Conservation (phyloP, 225 moss, liverwort and hornwort genomes). For the Neckera pumila region DNA sequence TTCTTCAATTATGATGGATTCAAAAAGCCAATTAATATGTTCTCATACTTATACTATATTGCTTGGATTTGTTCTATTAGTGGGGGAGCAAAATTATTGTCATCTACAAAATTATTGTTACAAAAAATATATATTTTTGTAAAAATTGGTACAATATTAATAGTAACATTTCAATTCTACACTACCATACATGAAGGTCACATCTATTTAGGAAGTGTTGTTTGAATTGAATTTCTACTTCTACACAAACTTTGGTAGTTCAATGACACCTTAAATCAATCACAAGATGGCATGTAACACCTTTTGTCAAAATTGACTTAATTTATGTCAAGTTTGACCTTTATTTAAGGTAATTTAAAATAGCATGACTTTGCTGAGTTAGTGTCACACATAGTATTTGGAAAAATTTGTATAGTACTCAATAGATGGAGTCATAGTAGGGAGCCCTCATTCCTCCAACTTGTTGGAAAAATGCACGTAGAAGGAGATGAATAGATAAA, state of each 20-base stretch:
- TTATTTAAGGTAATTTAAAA: neutral
- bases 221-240: accelerated
- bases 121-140: neutral
- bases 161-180: neutral
- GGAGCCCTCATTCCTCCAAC: accelerated
- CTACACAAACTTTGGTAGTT: neutral
- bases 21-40: neutral
- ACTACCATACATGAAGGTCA: neutral
- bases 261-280: neutral
- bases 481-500: neutral
- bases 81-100: neutral
- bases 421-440: neutral
- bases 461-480: accelerated
- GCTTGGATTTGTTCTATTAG: neutral
- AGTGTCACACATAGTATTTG: neutral
- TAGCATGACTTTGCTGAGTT: neutral
- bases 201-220: neutral
- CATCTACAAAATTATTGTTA: neutral
- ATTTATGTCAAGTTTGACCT: neutral
- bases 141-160: neutral
- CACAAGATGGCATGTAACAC: neutral
- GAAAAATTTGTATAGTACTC: neutral
- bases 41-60: neutral
- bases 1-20: neutral
- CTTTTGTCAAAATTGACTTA: neutral